Conservation (phyloP, 306 rosid genomes). For the Albizia julibrissin region DNA sequence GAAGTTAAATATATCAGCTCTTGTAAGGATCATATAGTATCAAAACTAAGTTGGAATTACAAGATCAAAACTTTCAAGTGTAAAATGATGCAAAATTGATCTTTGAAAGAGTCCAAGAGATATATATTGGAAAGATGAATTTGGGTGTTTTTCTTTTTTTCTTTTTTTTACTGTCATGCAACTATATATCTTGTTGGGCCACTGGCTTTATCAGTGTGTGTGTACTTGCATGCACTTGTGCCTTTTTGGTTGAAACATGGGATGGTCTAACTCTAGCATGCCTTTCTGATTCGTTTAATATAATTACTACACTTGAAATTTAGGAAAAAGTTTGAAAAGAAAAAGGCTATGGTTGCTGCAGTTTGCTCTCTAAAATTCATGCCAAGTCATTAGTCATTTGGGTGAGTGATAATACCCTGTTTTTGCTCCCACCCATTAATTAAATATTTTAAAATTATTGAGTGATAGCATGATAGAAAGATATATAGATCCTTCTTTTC, state of each 20-base stretch:
- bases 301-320: conserved; percentile 36
- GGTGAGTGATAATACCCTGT: conserved; percentile 24
- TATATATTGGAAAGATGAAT: background rate
- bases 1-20: background rate
- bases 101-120: background rate
- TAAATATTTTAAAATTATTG: conserved; percentile 26
- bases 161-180: background rate
- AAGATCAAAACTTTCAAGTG: background rate
- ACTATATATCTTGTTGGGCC: no score
- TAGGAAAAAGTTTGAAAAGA: conserved; percentile 18
- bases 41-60: background rate
- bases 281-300: conserved; percentile 29
- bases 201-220: background rate
- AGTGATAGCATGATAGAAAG: conserved; percentile 34
- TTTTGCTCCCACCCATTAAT: conserved; percentile 13
- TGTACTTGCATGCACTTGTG: conserved; percentile 41
- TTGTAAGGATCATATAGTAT: background rate
- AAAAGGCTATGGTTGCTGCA: background rate
- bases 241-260: conserved; percentile 34
- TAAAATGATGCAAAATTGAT: background rate
- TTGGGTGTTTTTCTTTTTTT: background rate
- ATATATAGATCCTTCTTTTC: conserved; percentile 37
- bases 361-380: conserved; percentile 36
- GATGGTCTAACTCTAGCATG: conserved; percentile 32
- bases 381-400: conserved; percentile 28